phyloP scores from a whole-genome alignment of 768 basidiomycete species.

The Boletellus ananiceps region DNA sequence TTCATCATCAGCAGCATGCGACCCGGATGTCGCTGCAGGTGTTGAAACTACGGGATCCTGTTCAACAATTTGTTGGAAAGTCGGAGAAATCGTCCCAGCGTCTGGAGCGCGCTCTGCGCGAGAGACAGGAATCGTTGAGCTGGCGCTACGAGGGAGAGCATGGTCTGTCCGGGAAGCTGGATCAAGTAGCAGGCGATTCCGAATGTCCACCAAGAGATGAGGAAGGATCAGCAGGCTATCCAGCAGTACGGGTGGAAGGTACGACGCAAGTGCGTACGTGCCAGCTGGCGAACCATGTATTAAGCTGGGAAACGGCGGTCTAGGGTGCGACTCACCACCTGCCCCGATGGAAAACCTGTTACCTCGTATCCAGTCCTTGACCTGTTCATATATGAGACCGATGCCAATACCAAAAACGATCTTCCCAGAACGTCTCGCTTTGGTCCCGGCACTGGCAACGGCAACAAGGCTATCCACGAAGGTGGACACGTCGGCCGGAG shows the following conservation, averaged over 20 bases:
- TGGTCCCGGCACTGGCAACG: conserved; percentile 54
- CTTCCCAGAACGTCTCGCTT: conserved; percentile 34
- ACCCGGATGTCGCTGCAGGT: conserved; percentile 11
- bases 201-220: conserved; percentile 54
- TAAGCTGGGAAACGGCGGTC: neutral
- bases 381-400: conserved; percentile 36
- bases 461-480: conserved; percentile 58
- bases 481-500: conserved; percentile 50
- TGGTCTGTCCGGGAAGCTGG: conserved; percentile 40
- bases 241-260: conserved; percentile 60
- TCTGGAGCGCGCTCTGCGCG: conserved; percentile 9
- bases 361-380: conserved; percentile 58
- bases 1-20: conserved; percentile 12
- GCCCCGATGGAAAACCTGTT: conserved; percentile 72
- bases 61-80: conserved; percentile 3
- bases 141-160: conserved; percentile 23
- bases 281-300: conserved; percentile 42
- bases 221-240: conserved; percentile 66
- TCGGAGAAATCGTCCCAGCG: neutral
- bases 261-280: conserved; percentile 67
- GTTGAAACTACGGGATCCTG: conserved; percentile 7
- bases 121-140: conserved; percentile 14
- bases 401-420: conserved; percentile 42
- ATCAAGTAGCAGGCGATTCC: conserved; percentile 54
- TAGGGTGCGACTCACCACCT: conserved; percentile 52